Conservation (phyloP, 768 basidiomycete species). For the Butyriboletus loyo region DNA sequence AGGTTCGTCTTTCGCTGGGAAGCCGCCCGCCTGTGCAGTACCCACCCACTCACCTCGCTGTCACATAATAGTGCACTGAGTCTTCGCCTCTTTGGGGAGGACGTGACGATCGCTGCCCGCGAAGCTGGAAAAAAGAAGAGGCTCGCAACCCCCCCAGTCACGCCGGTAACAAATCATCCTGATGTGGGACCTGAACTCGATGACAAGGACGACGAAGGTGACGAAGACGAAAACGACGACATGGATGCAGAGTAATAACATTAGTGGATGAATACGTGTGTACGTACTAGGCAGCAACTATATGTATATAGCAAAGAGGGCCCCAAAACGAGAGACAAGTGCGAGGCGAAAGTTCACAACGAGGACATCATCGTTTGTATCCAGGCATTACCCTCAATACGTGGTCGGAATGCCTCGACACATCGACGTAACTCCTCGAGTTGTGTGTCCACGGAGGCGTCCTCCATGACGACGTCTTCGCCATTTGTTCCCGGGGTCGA, state of each 20-base stretch:
- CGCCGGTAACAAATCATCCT: not conserved
- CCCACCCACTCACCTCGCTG: not conserved
- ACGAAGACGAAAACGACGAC: conserved; percentile 5
- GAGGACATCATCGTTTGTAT: conserved; percentile 54
- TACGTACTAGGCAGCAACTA: conserved; percentile 11
- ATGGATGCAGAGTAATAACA: conserved; percentile 9
- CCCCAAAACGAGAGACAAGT: conserved; percentile 1
- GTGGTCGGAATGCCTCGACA: conserved; percentile 61
- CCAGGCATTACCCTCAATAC: conserved; percentile 80
- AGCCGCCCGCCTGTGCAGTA: not conserved
- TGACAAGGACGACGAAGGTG: conserved; percentile 1
- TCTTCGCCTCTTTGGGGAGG: conserved; percentile 77
- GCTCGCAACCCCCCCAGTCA: not conserved
- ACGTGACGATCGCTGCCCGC: conserved; percentile 57
- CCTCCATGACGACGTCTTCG: conserved; percentile 50
- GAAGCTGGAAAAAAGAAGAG: conserved; percentile 32
- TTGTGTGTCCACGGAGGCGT: conserved; percentile 38
- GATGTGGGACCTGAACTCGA: conserved; percentile 1
- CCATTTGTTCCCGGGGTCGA: conserved; percentile 34
- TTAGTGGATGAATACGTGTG: conserved; percentile 11
- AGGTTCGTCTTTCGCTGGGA: conserved; percentile 47
- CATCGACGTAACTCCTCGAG: conserved; percentile 52
- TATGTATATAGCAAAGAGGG: not conserved
- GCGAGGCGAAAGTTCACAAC: conserved; percentile 23
- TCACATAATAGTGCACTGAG: conserved; percentile 73